Evolutionary conservation across 768 basidiomycete species (phyloP), one percentile per base, ranked within the genome.

Genomic region (Candolleomyces eurysporus): DNA sequence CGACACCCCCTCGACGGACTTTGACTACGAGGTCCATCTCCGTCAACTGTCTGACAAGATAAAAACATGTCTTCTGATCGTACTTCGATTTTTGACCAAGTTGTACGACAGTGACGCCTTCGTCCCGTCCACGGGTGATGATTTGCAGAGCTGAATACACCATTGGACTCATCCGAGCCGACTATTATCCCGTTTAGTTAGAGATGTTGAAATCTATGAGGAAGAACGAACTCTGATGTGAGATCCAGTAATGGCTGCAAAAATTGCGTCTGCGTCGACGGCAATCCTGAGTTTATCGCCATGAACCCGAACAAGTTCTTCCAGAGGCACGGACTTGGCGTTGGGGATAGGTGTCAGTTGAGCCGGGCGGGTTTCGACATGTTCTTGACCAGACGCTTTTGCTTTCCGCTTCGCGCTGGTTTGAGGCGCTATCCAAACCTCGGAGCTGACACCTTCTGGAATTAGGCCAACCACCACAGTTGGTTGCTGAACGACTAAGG

Each of bases 41-140:
- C 2, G 87, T 79, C 17, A 96, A 77, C 65, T 91, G 87, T 65
- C 86, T 84, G 60, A 93, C 84, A 61, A 94, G 84, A 73, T 96
- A 95, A 71, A 92, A 92, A 64, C 92, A 92, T 1, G 91, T 90
- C 73, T 94, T 95, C 69, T 92, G 91, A 68, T 94, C 93, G 68
- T 96, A 94, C 53, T 84, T 85, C 10, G 93, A 88, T 67, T 84
- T 80, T 65, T 85, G 85, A 26, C 91, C 90, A 14, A 96, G 79
- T 36, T 90, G 84, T 13, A 94, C 84, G 50, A 91, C 87, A 7
- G 91, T 89, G 16, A 92, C 82, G 11, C 94, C 94, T 19, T 82
- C 75, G 61, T 91, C 89, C 61, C 93, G 78, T 3, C 89, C 91
- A 42, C 91, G 83, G n/a, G 92, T 89, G 64, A 96, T 86, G 48